Base-by-base conservation (phyloP, 2,329 filamentous ascomycete genomes). In the Cladosporium phlei region DNA sequence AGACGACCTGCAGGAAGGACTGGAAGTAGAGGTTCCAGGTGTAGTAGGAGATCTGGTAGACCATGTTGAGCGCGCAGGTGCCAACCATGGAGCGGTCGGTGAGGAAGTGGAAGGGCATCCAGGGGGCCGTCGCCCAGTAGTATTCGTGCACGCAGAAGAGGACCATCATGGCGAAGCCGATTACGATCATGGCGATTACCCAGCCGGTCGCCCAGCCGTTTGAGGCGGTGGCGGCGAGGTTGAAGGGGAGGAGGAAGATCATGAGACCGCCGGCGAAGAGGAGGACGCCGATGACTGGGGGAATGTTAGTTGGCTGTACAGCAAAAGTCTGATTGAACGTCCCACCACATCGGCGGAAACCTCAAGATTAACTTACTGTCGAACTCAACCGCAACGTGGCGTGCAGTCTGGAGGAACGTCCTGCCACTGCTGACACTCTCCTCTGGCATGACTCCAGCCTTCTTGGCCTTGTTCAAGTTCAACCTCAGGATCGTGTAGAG, bases 181-280 rank as follows among this genome's bases (percentile, higher is more conserved):
- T 46, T 11, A 70, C 59, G n/a, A 70, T 60, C 59, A 69, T 67
- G 48, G 59, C 59, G 46, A 70, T 66, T 49, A 72, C 68, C 51
- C 65, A 65, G 2, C 54, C 51, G 1, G 64, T 61, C 4, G 55
- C 56, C 68, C 68, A 71, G 22, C 59, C 61, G 1, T 60, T 21
- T 44, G 60, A 9, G 5, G 62, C 60, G 38, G 59, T 60, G 12
- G 33, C 54, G 38, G 55, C 56, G 19, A 88, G 70, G 12, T 71
- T 80, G 60, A 88, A 80, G 0, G 84, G 81, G 5, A 88, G 73
- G 14, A 88, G 69, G 57, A 88, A 79, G 5, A 86, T 64, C 0
- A 76, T 72, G 51, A 84, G 74, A 1, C 80, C 83, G 3, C 66
- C 70, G 6, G 76, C 74, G 50, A 86, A 71, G 3, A 86, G 67